Base-by-base conservation (phyloP, 139 green algal genomes). In the Chlorella sp. region DNA sequence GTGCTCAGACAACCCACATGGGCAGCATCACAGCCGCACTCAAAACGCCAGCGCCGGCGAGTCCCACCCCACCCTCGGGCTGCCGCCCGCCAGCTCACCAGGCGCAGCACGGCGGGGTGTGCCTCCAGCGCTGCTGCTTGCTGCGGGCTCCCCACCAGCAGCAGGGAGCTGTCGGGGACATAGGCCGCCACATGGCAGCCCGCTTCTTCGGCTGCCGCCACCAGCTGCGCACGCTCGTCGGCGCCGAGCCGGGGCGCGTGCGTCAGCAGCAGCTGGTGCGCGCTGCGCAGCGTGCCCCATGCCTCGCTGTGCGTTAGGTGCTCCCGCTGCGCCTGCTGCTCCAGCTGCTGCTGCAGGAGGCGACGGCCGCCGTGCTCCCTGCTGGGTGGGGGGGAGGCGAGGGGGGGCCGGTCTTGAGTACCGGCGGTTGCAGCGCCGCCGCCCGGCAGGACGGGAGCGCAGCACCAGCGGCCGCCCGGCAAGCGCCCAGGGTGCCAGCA, bases 91-190 rank as follows among this genome's bases (percentile, higher is more conserved):
- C 44, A 30, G 7, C 67, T 60, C 81, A 78, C 86, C 82, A 90
- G 4, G 43, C 62, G 54, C 58, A 82, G n/a, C n/a, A 76, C 56
- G 14, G 54, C 43, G 43, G 86, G 65, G 46, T 80, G 62, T 24
- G 9, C 68, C n/a, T 44, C 58, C 51, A 82, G 54, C 48, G 40
- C 36, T 4, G 41, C 44, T 9, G 74, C 62, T 22, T 54, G 36
- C 48, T 51, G 43, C 26, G 34, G 32, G 2, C 40, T 36, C 20
- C 77, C 87, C 40, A 90, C 83, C 56, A 90, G 64, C 62, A 88
- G 54, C 76, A 85, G 73, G 1, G 76, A 86, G 68, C 75, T 54
- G 60, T 90, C 65, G 2, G 83, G 83, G 17, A 90, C 26, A 70
- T 85, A 87, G 34, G 77, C 81, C 3, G 58, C 46, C 34, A 90